Conservation (phyloP, 108 stramenopile species). For the Nannochloropsis gaditana region DNA sequence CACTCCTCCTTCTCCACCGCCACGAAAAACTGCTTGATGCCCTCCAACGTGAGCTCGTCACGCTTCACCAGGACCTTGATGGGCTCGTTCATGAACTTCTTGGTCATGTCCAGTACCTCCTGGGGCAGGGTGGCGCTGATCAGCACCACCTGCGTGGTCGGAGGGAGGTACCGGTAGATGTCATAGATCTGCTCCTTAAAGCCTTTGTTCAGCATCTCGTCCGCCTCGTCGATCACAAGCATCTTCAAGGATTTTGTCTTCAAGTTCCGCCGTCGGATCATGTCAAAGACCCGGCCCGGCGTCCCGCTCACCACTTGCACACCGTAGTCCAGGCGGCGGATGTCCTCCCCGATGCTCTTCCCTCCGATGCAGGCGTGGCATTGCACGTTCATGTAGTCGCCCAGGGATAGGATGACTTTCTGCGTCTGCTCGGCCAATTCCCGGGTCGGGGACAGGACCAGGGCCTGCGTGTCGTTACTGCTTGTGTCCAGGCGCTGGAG, state of each 20-base stretch:
- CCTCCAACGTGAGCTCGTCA: conserved; percentile 96
- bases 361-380: conserved; percentile 97
- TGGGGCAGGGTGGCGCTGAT: conserved; percentile 89
- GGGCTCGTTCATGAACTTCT: conserved; percentile 96
- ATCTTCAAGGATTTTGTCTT: conserved; percentile 69
- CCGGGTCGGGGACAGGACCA: conserved; percentile 90
- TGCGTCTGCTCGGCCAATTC: conserved; percentile 97
- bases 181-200: conserved; percentile 99
- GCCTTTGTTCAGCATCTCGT: conserved; percentile 92
- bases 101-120: conserved; percentile 92
- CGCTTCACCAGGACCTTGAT: conserved; percentile 86
- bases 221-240: conserved; percentile 97
- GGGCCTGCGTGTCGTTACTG: conserved; percentile 71
- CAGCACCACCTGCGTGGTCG: conserved; percentile 83
- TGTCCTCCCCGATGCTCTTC: conserved; percentile 83
- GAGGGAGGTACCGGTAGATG: conserved; percentile 90
- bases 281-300: conserved; percentile 94
- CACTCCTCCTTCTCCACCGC: conserved; percentile 97
- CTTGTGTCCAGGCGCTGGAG: conserved; percentile 77
- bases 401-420: conserved; percentile 77
- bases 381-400: conserved; percentile 94
- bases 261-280: conserved; percentile 84
- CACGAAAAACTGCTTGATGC: conserved; percentile 88
- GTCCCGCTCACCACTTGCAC: conserved; percentile 84
- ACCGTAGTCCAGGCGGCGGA: conserved; percentile 75